Base-by-base conservation (phyloP, 2,329 filamentous ascomycete species). In the Ramichloridium luteum region DNA sequence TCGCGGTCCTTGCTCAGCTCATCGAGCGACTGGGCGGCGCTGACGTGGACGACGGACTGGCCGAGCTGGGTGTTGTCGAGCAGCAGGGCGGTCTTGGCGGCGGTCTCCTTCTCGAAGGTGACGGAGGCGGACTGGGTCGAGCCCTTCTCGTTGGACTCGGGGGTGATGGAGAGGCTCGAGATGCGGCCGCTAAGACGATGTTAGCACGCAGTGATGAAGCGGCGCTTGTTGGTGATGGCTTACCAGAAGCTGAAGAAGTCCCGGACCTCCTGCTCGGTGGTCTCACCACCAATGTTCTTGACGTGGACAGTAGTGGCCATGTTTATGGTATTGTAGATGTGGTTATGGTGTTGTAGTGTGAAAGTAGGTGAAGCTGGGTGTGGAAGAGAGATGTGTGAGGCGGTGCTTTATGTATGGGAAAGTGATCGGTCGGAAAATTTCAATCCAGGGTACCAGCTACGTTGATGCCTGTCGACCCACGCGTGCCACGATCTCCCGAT, bases 211-310 rank as follows among this genome's bases (percentile, higher is more conserved):
- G 16, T 14, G 11, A 18, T 13, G 4, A 20, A n/a, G n/a, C 14
- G 12, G n/a, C 10, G n/a, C n/a, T 23, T 23, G 8, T 45, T 38
- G 32, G 25, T 30, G 8, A 23, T 8, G 20, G 51, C 73, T 56
- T 70, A 88, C 83, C 73, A 77, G 61, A 96, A 96, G 67, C 80
- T 90, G 70, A 98, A 98, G 70, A 98, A 98, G 56, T 93, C 86
- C 54, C 75, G 76, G 50, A 98, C 77, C 62, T 96, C 85, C 63
- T 86, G 79, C 61, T 98, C 85, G 46, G 72, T 75, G 35, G 88
- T 94, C 56, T 77, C 63, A 41, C 4, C 2, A n/a, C 81, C 76
- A 62, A 98, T 93, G 65, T 90, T 86, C 64, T 81, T 80, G 51
- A 96, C 86, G 64, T 86, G 66, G 43, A 94, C 83, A 30, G 80